These are phyloP conservation scores for Scedosporium boydii DNA, from an alignment of 2,329 filamentous ascomycete genomes.

Conservation along the genomic window DNA sequence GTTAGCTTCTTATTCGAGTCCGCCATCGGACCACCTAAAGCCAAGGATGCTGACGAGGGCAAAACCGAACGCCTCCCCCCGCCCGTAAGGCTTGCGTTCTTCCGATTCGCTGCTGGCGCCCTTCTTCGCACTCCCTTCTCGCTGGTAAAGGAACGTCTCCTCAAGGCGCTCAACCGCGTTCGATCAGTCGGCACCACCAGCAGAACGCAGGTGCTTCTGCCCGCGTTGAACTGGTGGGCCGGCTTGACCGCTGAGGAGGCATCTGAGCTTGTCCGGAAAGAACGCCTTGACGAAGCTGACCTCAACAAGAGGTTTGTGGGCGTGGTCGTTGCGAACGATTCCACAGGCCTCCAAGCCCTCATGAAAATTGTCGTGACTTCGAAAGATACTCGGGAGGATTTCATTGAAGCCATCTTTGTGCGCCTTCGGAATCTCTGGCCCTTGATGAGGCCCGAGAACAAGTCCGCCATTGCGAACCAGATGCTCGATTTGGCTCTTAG, in stretches of 20 bases:
- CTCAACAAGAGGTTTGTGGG: slow-evolving; percentile 38
- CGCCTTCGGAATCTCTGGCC: slow-evolving; percentile 66
- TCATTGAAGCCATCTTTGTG: slow-evolving; percentile 57
- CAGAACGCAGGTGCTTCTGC: slow-evolving; percentile 68
- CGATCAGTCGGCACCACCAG: slow-evolving; percentile 61
- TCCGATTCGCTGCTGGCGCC: slow-evolving; percentile 68
- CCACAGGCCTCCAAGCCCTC: slow-evolving; percentile 40
- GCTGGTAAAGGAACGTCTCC: slow-evolving; percentile 58
- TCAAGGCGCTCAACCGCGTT: slow-evolving; percentile 63
- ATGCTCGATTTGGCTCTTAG: slow-evolving; percentile 54
- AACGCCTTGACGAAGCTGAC: slow-evolving; percentile 29
- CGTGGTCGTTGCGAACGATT: slow-evolving; percentile 44
- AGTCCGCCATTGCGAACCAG: slow-evolving; percentile 48
- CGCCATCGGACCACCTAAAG: slow-evolving; percentile 30
- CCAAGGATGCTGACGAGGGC: slow-evolving; percentile 33
- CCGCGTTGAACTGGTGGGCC: slow-evolving; percentile 62
- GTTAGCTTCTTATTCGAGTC: slow-evolving; percentile 51
- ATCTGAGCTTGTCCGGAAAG: slow-evolving; percentile 26
- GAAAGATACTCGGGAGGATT: slow-evolving; percentile 29
- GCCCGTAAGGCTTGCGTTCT: slow-evolving; percentile 51
- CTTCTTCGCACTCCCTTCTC: slow-evolving; percentile 58
- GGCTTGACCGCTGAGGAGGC: slow-evolving; percentile 42
- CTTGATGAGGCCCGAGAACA: slow-evolving; percentile 55
- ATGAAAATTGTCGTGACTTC: slow-evolving; percentile 32
- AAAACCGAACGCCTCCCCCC: slow-evolving; percentile 45